These are phyloP conservation scores for Chlorella sorokiniana DNA, from an alignment of 139 green algal species.

Conservation along the genomic window DNA sequence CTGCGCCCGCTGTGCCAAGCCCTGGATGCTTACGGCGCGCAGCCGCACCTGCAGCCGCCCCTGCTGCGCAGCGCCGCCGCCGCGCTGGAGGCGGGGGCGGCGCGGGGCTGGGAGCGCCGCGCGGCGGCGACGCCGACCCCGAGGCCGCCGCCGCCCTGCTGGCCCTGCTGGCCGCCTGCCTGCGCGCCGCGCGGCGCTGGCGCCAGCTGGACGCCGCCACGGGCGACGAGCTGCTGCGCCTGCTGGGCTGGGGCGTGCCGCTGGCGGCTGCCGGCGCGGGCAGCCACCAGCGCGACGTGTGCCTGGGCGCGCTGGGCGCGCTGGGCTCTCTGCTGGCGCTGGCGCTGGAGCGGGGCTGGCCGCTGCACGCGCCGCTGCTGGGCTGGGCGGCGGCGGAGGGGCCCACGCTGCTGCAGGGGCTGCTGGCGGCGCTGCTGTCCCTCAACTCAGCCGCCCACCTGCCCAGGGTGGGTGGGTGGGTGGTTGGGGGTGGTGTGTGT, in stretches of 20 bases:
- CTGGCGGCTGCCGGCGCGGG: conserved; percentile 20
- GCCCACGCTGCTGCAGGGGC: conserved; percentile 16
- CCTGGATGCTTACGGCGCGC: neutral
- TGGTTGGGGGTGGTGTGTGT: neutral
- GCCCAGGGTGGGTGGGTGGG: conserved; percentile 19
- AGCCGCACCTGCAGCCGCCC: conserved; percentile 4
- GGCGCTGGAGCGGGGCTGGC: neutral
- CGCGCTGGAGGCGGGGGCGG: neutral
- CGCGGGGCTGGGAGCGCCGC: neutral
- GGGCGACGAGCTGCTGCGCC: neutral
- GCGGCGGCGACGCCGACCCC: conserved; percentile 32
- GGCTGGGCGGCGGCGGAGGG: neutral
- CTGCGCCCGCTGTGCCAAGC: conserved; percentile 9
- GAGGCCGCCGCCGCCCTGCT: conserved; percentile 31
- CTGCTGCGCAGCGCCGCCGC: conserved; percentile 11
- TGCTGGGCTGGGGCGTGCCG: conserved; percentile 12
- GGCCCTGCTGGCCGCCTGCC: conserved; percentile 22
- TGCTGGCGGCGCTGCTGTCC: conserved; percentile 36
- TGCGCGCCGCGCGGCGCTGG: conserved; percentile 19
- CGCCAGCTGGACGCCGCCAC: neutral
- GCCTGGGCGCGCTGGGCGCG: neutral
- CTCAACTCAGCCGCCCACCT: conserved; percentile 22
- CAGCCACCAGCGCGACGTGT: conserved; percentile 26
- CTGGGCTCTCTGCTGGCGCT: conserved; percentile 6
- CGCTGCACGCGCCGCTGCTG: neutral